These are phyloP conservation scores for Spiraea crenata DNA, from an alignment of 331 rosid species.

Conservation along the genomic window DNA sequence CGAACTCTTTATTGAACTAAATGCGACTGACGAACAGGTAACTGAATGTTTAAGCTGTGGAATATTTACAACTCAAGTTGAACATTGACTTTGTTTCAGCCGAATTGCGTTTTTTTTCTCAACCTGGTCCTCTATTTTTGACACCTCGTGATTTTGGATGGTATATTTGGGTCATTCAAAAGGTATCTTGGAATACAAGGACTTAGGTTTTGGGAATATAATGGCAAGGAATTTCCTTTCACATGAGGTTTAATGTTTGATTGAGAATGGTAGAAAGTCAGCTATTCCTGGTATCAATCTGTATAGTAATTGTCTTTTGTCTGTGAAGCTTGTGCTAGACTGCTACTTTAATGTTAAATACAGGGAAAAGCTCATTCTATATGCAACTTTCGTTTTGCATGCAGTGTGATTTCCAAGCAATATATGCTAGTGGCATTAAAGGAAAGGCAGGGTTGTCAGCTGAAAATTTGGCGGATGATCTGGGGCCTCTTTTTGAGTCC, in stretches of 20 bases:
- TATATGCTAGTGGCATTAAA: slow-evolving; percentile 95
- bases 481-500: slow-evolving; percentile 94
- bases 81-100: not conserved
- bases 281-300: not conserved
- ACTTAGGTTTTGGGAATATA: not conserved
- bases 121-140: not conserved
- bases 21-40: slow-evolving; percentile 69
- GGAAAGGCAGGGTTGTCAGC: slow-evolving; percentile 93
- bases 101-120: not conserved
- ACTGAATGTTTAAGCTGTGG: not conserved
- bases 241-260: not conserved
- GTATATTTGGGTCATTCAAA: not conserved
- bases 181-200: not conserved
- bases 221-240: slow-evolving; percentile 2
- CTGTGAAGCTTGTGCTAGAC: slow-evolving; percentile 5
- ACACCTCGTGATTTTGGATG: not conserved
- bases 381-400: slow-evolving; percentile 26
- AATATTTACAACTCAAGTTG: not conserved
- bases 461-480: slow-evolving; percentile 85
- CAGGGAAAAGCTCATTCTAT: not conserved
- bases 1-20: slow-evolving; percentile 91
- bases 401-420: slow-evolving; percentile 97
- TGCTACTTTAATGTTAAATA: slow-evolving; percentile 1
- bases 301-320: slow-evolving; percentile 2
- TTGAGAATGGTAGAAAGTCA: not conserved